phyloP scores from a whole-genome alignment of 306 rosid genomes.

The Vigna reflexopilosa region DNA sequence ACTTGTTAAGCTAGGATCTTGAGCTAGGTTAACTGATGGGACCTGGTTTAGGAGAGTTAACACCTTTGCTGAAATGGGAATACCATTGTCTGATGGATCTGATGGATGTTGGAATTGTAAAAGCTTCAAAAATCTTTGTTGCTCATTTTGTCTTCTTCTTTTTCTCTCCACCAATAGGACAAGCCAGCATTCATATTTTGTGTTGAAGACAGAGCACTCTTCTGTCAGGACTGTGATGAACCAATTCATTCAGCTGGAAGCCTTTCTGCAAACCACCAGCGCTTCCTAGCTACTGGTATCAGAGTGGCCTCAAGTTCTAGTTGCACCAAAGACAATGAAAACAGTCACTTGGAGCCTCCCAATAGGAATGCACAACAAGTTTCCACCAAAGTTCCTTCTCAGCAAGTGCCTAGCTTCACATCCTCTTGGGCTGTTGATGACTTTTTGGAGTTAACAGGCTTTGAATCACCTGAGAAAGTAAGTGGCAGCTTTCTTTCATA shows the following conservation, averaged over 20 bases:
- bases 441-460: constrained; percentile 72
- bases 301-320: constrained; percentile 68
- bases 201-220: constrained; percentile 95
- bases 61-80: background rate
- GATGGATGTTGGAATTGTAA: background rate
- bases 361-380: constrained; percentile 54
- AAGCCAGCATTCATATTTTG: constrained; percentile 96
- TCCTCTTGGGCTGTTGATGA: constrained; percentile 94
- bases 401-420: constrained; percentile 63
- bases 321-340: constrained; percentile 64
- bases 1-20: background rate
- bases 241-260: constrained; percentile 79
- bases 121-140: background rate
- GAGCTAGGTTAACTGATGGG: background rate
- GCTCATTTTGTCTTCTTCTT: constrained; percentile 29
- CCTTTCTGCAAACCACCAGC: constrained; percentile 88
- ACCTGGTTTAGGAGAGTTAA: constrained; percentile 14
- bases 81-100: background rate
- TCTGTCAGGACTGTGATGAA: constrained; percentile 94
- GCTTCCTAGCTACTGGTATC: constrained; percentile 94
- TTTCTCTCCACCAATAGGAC: constrained; percentile 56
- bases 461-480: constrained; percentile 76
- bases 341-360: constrained; percentile 70
- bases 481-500: constrained; percentile 42
- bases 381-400: constrained; percentile 50